phyloP scores from a whole-genome alignment of 139 green algal genomes.

The Chlorella sp. region DNA sequence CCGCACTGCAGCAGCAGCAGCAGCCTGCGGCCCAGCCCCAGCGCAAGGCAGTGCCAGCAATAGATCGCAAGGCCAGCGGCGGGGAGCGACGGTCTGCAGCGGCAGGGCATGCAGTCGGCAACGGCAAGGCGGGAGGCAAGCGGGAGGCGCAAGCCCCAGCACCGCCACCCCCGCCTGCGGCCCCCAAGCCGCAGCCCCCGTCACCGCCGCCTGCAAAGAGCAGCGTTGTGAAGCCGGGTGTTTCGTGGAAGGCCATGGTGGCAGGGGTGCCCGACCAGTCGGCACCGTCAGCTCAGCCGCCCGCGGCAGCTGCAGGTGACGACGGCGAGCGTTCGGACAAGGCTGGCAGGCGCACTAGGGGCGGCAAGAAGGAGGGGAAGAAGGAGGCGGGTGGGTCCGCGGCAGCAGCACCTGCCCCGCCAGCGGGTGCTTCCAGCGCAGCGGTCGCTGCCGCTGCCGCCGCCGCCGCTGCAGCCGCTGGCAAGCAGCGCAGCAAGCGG shows the following conservation, averaged over 20 bases:
- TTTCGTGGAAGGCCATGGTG: constrained; percentile 28
- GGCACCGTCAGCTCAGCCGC: neutral
- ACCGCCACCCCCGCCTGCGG: neutral
- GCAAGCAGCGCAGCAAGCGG: constrained; percentile 25
- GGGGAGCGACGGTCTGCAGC: neutral
- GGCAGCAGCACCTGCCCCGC: neutral
- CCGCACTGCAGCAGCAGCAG: neutral
- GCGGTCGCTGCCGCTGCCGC: neutral
- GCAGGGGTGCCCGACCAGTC: constrained; percentile 7
- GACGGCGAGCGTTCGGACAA: neutral
- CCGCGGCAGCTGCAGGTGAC: neutral
- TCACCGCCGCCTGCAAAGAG: neutral
- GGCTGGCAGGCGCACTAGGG: neutral
- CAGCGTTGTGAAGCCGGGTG: constrained; percentile 28
- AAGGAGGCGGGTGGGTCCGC: neutral
- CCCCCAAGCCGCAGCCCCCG: neutral
- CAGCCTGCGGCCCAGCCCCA: neutral
- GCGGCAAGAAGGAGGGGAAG: constrained; percentile 27
- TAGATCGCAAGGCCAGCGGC: neutral
- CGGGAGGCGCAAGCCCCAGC: neutral
- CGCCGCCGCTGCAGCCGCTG: neutral
- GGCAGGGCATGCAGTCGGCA: neutral
- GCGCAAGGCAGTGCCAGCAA: neutral
- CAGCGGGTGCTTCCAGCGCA: neutral
- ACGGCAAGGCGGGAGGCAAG: neutral